Evolutionary conservation across 177 flowering plant species (phyloP), one percentile per base, ranked within the genome.

Genomic region (Vitis hybrid): DNA sequence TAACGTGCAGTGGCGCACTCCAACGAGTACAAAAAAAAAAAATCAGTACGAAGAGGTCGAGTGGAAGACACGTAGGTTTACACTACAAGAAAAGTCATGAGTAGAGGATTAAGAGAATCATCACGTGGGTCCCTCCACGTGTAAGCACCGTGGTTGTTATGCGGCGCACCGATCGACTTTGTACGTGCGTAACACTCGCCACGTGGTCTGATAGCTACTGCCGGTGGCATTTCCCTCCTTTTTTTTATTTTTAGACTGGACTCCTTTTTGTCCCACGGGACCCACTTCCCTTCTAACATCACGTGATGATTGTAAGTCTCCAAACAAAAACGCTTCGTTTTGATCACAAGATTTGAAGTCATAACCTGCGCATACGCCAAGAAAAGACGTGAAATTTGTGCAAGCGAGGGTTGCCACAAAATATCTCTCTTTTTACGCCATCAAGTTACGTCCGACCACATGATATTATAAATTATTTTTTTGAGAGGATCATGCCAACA

Each of bases 61-160:
- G 60, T 57, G 60, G 60, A 27, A 7, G 60, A 57, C 60, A 57
- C 32, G 27, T 57, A 57, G 60, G 60, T 12, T 57, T 21, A 8
- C 30, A 11, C 19, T 12, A 18, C 18, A 0, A 15, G 10, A 56
- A 6, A 8, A 57, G 27, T 27, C 30, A 27, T 27, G 30, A 27
- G 30, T 27, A 27, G 12, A 57, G n/a, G 21, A 18, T 12, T 7
- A 11, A 57, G 17, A 14, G 17, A 54, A 54, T 54, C 56, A 54
- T 54, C 15, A 14, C 17, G 1, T 54, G 56, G 56, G 56, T 2
- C 17, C 56, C 56, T 15, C 56, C 56, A 57, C 60, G 21, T 57
- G 27, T 19, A 13, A 18, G 27, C 60, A 21, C n/a, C n/a, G 59
- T 56, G 18, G 19, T 19, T 56, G 19, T 3, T 18, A 57, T 11